Evolutionary conservation across 2,329 filamentous ascomycete species (phyloP).

Genomic region (Neopestalotiopsis clavispora): DNA sequence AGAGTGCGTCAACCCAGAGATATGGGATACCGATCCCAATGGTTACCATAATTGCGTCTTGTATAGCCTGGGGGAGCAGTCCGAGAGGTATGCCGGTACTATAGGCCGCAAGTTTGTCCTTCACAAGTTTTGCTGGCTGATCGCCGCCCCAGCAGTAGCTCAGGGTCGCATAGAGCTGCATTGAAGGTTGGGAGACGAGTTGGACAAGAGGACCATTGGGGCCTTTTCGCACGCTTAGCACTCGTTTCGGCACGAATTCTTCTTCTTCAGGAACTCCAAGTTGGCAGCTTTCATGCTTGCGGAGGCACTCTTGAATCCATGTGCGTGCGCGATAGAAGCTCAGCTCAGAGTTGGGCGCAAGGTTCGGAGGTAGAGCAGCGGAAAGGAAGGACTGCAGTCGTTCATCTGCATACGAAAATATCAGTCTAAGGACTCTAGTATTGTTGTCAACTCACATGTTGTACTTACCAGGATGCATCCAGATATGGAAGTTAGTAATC

Average conservation of each 20-base stretch:
- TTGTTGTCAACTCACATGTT: neutral
- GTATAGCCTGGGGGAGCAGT: neutral
- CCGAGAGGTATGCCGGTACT: neutral
- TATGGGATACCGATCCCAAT: neutral
- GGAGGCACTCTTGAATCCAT: neutral
- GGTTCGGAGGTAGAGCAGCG: neutral
- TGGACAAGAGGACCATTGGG: neutral
- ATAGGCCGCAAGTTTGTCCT: neutral
- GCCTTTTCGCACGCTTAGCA: neutral
- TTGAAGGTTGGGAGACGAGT: neutral
- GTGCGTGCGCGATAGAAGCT: neutral
- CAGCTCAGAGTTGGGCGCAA: neutral
- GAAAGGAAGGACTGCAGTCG: neutral
- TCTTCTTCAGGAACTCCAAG: neutral
- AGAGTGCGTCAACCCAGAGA: neutral
- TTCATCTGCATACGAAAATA: neutral
- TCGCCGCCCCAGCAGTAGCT: constrained; percentile 1
- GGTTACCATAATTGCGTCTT: neutral
- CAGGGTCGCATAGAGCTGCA: neutral
- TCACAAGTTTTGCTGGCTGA: neutral
- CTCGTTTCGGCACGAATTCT: neutral
- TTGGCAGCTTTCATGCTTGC: neutral
- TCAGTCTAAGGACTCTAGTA: neutral
- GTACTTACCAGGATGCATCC: neutral
- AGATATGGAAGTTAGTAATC: neutral